Evolutionary conservation across 192 early-diverging fungal genomes (phyloP).

Genomic region (Hyaloraphidium curvatum): DNA sequence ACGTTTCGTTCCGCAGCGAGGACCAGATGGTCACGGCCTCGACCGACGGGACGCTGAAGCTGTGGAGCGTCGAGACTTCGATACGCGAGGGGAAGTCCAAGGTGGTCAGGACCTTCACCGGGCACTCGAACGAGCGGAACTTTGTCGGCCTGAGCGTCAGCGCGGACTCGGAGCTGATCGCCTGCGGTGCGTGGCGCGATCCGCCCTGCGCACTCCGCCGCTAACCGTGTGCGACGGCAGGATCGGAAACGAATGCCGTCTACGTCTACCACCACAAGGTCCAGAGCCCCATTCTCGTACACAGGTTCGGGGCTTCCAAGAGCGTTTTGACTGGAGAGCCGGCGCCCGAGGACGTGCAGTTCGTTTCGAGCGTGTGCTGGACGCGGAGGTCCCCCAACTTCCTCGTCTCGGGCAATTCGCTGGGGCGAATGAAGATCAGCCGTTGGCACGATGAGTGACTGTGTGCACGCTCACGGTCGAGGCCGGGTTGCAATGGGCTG

Average conservation of each 20-base stretch:
- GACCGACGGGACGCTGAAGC: constrained; percentile 76
- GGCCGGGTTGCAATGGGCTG: too few species aligned
- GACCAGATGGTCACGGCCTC: constrained; percentile 75
- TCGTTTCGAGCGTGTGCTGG: constrained; percentile 88
- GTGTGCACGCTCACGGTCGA: too few species aligned
- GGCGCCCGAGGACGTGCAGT: constrained; percentile 30
- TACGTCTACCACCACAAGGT: constrained; percentile 65
- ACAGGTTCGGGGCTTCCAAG: constrained; percentile 50
- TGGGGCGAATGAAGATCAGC: constrained; percentile 70
- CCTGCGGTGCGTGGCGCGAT: too few species aligned
- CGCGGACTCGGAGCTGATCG: constrained; percentile 53
- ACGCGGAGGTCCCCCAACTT: constrained; percentile 50
- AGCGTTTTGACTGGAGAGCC: constrained; percentile 40
- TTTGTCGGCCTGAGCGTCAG: constrained; percentile 84
- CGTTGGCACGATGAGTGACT: too few species aligned
- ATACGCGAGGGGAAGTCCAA: neutral
- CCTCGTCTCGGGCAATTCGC: constrained; percentile 71
- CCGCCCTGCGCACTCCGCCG: too few species aligned
- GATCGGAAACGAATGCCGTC: constrained; percentile 77
- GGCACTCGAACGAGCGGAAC: constrained; percentile 87
- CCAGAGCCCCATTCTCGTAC: constrained; percentile 48
- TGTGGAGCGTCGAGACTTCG: constrained; percentile 44
- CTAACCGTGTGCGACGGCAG: too few species aligned
- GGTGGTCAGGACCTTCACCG: constrained; percentile 46
- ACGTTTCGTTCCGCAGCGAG: constrained; percentile 64